Evolutionary conservation across 83 land plant genomes (phyloP), one percentile per base, ranked within the genome.

Genomic region (Diphasiastrum complanatum): DNA sequence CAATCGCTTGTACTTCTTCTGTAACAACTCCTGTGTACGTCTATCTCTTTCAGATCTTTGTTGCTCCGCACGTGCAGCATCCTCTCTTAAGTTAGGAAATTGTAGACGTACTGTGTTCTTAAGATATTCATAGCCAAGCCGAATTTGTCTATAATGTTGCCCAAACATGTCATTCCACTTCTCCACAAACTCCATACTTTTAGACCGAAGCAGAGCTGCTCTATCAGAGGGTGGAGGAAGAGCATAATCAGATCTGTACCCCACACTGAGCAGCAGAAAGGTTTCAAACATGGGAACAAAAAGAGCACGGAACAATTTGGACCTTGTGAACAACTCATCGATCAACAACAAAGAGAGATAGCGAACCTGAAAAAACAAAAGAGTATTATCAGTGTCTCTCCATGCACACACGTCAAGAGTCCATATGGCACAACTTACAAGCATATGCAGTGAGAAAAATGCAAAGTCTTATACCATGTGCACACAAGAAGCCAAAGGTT

Each of bases 281-380:
- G 61, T 76, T 41, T 85, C 88, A n/a, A 92, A 66, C 27, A 67
- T 74, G 40, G 62, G 68, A 45, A 83, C 86, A 32, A 85, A 29
- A 4, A 83, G 47, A 35, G 70, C 57, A 36, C 98, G 77, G 33
- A 92, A 92, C 5, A 88, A 84, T 83, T 92, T 92, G 22, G 98
- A 92, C 5, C 98, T 72, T 71, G 72, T 92, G 75, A 92, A 92
- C 1, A 92, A 67, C 60, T 88, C 91, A 65, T 92, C 91, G 18
- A 80, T 74, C 28, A 92, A 60, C 26, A 88, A 69, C 58, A 92
- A 62, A 20, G 96, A 60, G 3, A 88, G 78, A 50, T 73, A 85
- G 11, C 98, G 81, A 22, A 92, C 91, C 98, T 92, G 84, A 66
- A 8, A 20, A n/a, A 49, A 31, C 16, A 53, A 46, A 12, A n/a